Conservation (phyloP, 495 filamentous ascomycete species). For the Ramalina intermedia region DNA sequence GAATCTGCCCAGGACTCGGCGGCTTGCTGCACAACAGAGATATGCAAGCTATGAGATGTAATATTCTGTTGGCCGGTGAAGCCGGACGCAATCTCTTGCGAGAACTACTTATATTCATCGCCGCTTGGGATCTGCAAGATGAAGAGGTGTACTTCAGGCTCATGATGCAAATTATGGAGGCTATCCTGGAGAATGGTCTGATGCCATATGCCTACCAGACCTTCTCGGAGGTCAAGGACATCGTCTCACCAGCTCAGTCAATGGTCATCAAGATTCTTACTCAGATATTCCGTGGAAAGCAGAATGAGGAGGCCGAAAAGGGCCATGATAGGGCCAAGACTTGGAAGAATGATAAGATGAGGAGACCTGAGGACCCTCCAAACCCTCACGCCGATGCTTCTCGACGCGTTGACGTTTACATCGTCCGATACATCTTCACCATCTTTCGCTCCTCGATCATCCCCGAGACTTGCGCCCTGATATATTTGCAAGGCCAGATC, state of each 20-base stretch:
- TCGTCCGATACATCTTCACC: conserved; percentile 81
- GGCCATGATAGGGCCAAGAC: conserved; percentile 16
- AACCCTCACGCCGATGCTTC: conserved; percentile 22
- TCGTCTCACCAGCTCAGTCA: conserved; percentile 86
- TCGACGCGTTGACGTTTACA: conserved; percentile 44
- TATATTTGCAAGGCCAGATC: conserved; percentile 85
- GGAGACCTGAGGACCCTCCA: conserved; percentile 1
- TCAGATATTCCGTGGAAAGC: conserved; percentile 67
- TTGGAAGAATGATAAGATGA: conserved; percentile 32
- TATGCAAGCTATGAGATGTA: conserved; percentile 72
- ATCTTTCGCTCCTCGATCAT: conserved; percentile 85
- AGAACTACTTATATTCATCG: conserved; percentile 88
- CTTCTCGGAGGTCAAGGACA: conserved; percentile 85
- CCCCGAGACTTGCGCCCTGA: conserved; percentile 81
- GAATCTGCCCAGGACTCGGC: conserved; percentile 53
- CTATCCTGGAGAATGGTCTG: conserved; percentile 71
- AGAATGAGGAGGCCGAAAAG: conserved; percentile 37
- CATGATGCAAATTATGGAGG: conserved; percentile 89
- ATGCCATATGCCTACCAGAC: conserved; percentile 82
- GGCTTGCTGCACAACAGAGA: conserved; percentile 41
- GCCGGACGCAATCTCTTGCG: conserved; percentile 75
- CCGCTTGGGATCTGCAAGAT: conserved; percentile 87
- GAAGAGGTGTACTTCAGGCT: conserved; percentile 87
- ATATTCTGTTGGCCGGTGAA: conserved; percentile 73
- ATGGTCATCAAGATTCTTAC: conserved; percentile 82